phyloP scores from a whole-genome alignment of 1,284 basidiomycete species.

The Ustilago shanxiensis region DNA sequence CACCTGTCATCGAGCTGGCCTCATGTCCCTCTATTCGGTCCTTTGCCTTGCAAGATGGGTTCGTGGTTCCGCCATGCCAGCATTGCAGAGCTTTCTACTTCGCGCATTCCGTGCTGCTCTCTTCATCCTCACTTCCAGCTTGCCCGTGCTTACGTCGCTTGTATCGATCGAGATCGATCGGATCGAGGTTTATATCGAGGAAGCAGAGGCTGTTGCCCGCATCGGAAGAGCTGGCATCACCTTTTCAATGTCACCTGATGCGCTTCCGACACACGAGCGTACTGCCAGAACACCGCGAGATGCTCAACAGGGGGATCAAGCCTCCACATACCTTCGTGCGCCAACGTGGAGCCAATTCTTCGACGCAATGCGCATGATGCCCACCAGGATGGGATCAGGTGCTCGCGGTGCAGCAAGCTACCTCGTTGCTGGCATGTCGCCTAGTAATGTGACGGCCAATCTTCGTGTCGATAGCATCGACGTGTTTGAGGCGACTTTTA shows the following conservation, averaged over 20 bases:
- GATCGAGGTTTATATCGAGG: conserved; percentile 52
- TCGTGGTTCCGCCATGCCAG: conserved; percentile 20
- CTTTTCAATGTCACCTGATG: conserved; percentile 51
- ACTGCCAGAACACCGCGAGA: neutral
- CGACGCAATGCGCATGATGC: conserved; percentile 42
- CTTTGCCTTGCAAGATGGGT: conserved; percentile 29
- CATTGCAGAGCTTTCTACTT: conserved; percentile 18
- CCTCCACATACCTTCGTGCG: conserved; percentile 6
- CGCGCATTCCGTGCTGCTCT: conserved; percentile 45
- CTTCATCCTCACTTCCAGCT: conserved; percentile 52
- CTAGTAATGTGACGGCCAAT: conserved; percentile 35
- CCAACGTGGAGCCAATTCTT: conserved; percentile 29
- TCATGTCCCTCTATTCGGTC: conserved; percentile 36
- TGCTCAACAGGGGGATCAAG: neutral
- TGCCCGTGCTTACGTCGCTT: conserved; percentile 58
- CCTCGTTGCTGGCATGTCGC: conserved; percentile 57
- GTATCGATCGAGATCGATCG: conserved; percentile 62
- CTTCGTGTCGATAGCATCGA: conserved; percentile 52
- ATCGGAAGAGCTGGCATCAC: conserved; percentile 51
- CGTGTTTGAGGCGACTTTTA: conserved; percentile 54
- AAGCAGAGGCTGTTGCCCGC: conserved; percentile 48
- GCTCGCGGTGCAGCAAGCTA: conserved; percentile 53
- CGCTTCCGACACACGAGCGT: conserved; percentile 2
- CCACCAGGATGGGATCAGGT: conserved; percentile 48
- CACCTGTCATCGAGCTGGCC: conserved; percentile 36